Conservation (phyloP, 2,329 filamentous ascomycete species). For the Apiospora koreana region DNA sequence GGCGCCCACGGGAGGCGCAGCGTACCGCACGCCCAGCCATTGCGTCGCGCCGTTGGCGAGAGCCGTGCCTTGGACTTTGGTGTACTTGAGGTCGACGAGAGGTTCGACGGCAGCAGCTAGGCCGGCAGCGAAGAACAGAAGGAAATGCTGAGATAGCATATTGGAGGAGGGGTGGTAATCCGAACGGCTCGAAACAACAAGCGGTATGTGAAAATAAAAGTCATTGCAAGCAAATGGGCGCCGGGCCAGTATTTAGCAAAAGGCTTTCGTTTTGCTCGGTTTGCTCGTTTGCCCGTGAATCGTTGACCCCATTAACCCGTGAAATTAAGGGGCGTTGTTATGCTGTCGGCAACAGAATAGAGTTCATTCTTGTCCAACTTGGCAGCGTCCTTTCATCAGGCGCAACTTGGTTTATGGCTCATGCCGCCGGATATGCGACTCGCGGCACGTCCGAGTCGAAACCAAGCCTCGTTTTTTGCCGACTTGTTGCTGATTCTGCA, state of each 20-base stretch:
- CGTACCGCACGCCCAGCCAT: conserved; percentile 15
- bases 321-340: neutral
- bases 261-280: neutral
- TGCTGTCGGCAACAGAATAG: neutral
- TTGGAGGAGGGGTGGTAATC: neutral
- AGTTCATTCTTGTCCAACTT: neutral
- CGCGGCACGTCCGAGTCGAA: neutral
- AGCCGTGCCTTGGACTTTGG: neutral
- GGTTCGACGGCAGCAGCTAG: conserved; percentile 3
- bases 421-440: neutral
- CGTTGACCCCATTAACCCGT: neutral
- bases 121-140: neutral
- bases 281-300: neutral
- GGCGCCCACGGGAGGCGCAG: conserved; percentile 6
- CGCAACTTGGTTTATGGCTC: neutral
- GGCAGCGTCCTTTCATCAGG: neutral
- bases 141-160: neutral
- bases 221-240: neutral
- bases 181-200: neutral
- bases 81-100: neutral
- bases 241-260: neutral
- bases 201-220: neutral
- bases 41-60: conserved; percentile 12
- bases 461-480: neutral
- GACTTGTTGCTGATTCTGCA: neutral